A percentile compares a stretch with the other conserved stretches of the same genome.
Evolutionary conservation across 208 protist genomes (phyloP).

Genomic region (Crithidia acanthocephali): DNA sequence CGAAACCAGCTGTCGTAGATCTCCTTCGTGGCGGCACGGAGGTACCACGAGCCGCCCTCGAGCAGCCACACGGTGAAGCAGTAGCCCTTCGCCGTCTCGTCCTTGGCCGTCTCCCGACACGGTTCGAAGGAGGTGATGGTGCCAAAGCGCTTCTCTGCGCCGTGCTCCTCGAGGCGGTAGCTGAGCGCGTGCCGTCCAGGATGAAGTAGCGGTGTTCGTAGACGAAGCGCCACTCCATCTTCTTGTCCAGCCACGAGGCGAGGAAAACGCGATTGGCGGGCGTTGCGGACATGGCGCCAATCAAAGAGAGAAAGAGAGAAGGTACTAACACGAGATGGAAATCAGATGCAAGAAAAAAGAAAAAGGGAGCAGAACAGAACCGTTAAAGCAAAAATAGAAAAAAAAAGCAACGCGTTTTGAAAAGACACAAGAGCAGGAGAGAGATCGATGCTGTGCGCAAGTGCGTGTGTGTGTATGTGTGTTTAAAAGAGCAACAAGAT

Average conservation of each 20-base stretch:
- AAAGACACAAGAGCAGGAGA: no score
- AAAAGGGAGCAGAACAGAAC: neutral
- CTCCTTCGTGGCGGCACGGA: slow-evolving; percentile 51
- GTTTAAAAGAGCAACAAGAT: neutral
- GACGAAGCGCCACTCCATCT: slow-evolving; percentile 77
- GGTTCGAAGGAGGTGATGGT: slow-evolving; percentile 62
- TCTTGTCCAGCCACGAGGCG: slow-evolving; percentile 71
- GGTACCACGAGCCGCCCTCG: slow-evolving; percentile 74
- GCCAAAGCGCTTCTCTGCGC: slow-evolving; percentile 57
- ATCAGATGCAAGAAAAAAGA: slow-evolving; percentile 11
- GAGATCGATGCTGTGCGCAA: no score
- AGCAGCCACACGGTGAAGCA: slow-evolving; percentile 72
- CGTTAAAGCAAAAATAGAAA: neutral
- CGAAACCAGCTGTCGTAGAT: slow-evolving; percentile 58
- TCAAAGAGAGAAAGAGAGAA: neutral
- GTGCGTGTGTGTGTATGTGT: no score
- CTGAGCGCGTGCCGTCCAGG: slow-evolving; percentile 64
- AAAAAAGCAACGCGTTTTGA: neutral
- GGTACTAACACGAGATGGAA: neutral
- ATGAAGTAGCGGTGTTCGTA: slow-evolving; percentile 73
- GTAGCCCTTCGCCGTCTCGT: slow-evolving; percentile 27
- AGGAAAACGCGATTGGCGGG: slow-evolving; percentile 36
- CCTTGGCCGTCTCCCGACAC: slow-evolving; percentile 12
- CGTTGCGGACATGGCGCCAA: slow-evolving; percentile 1
- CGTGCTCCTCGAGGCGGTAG: slow-evolving; percentile 53